These are phyloP conservation scores for Leccinum fibrillosum DNA, from an alignment of 768 basidiomycete species.

Conservation along the genomic window DNA sequence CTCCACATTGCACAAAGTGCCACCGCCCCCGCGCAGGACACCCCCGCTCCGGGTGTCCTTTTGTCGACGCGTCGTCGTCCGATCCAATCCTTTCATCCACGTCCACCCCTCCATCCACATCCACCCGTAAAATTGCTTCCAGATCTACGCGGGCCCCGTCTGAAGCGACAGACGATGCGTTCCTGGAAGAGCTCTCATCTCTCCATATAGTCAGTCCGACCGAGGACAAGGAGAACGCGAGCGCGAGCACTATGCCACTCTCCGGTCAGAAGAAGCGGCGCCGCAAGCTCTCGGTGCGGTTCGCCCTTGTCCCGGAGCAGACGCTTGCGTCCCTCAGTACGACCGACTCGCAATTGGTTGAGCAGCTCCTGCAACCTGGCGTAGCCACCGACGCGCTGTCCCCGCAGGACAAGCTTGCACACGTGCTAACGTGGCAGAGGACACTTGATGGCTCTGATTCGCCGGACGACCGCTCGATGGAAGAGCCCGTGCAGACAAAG, in stretches of 20 bases:
- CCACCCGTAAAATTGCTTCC: slow-evolving; percentile 3
- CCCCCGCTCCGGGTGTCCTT: slow-evolving; percentile 62
- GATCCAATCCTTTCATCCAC: slow-evolving; percentile 15
- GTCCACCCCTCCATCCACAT: not conserved
- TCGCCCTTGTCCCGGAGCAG: slow-evolving; percentile 33
- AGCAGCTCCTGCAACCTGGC: slow-evolving; percentile 43
- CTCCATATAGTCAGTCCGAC: slow-evolving; percentile 37
- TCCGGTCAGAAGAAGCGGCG: slow-evolving; percentile 1
- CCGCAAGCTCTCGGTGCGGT: slow-evolving; percentile 30
- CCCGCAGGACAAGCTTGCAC: slow-evolving; percentile 29
- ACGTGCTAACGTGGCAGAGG: slow-evolving; percentile 26
- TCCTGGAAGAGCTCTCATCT: slow-evolving; percentile 45
- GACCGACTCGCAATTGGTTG: slow-evolving; percentile 46
- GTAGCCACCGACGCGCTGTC: slow-evolving; percentile 27
- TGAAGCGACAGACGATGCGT: slow-evolving; percentile 20
- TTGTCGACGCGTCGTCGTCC: slow-evolving; percentile 28
- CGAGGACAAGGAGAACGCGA: slow-evolving; percentile 8
- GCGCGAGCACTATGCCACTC: slow-evolving; percentile 1
- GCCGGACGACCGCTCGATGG: slow-evolving; percentile 30
- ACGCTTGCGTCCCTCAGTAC: slow-evolving; percentile 52
- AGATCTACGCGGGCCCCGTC: not conserved
- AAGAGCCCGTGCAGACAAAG: slow-evolving; percentile 26
- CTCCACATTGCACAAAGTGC: slow-evolving; percentile 54
- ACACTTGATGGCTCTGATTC: slow-evolving; percentile 31
- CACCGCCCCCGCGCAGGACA: slow-evolving; percentile 53